These are phyloP conservation scores for Tylopilus sp. DNA, from an alignment of 1,284 basidiomycete species.

Conservation along the genomic window DNA sequence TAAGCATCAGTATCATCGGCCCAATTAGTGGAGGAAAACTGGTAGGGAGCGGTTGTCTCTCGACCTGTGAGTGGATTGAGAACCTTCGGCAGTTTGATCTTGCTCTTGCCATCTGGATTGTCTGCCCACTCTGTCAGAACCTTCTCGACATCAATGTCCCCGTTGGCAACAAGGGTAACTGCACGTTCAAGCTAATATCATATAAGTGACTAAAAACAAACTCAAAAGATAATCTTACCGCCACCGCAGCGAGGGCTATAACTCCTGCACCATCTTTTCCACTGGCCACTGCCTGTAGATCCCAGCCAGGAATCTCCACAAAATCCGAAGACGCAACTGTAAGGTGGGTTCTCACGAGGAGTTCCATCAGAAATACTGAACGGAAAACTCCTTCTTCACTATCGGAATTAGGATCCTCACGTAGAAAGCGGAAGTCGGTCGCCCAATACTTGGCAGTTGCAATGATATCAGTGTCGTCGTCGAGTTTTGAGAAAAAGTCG, in stretches of 20 bases:
- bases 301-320: background rate
- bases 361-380: background rate
- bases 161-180: background rate
- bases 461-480: background rate
- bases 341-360: background rate
- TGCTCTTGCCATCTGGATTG: background rate
- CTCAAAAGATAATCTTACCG: background rate
- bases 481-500: conserved; percentile 9
- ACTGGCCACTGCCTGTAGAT: background rate
- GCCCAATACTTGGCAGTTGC: background rate
- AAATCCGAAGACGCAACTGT: background rate
- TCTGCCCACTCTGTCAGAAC: background rate
- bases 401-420: background rate
- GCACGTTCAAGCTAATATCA: conserved; percentile 6
- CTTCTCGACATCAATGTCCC: background rate
- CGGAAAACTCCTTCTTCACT: background rate
- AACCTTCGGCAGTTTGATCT: conserved; percentile 7
- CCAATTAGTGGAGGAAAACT: conserved; percentile 5
- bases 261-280: background rate
- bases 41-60: background rate
- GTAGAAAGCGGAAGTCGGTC: background rate
- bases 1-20: background rate
- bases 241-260: background rate
- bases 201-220: background rate
- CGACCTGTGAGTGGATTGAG: conserved; percentile 4